These are phyloP conservation scores for Coprinellus aureogranulatus DNA, from an alignment of 768 basidiomycete genomes.

Conservation along the genomic window DNA sequence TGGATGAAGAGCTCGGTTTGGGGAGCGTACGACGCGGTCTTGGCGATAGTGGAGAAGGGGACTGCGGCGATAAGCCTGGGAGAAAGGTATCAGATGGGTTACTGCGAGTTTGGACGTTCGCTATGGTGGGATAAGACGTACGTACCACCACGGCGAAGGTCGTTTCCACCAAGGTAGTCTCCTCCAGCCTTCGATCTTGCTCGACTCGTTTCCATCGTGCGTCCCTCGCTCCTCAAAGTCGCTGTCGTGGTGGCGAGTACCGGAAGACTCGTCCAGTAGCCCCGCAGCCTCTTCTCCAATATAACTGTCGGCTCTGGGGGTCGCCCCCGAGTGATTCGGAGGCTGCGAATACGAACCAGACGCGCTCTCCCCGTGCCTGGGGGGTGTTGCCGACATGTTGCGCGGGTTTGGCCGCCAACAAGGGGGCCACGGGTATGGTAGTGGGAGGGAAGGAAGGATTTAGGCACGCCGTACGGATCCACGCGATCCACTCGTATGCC, in stretches of 20 bases:
- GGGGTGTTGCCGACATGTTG: no score
- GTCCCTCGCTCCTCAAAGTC: no score
- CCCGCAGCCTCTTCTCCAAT: constrained; percentile 47
- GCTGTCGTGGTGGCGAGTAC: constrained; percentile 35
- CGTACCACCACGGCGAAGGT: constrained; percentile 73
- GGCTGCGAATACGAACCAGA: no score
- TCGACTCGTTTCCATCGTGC: no score
- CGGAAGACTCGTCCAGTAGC: constrained; percentile 43
- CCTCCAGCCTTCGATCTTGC: constrained; percentile 21
- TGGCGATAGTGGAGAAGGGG: constrained; percentile 55
- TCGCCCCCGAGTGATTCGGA: no score
- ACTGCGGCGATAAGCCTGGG: constrained; percentile 56
- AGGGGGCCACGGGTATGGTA: no score
- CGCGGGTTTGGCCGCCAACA: no score
- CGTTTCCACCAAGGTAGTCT: constrained; percentile 70
- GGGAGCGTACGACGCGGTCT: constrained; percentile 61
- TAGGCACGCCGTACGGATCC: no score
- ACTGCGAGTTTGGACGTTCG: background rate
- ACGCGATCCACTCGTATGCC: no score
- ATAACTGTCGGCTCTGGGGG: constrained; percentile 44
- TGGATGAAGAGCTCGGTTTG: constrained; percentile 72
- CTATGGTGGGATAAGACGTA: no score
- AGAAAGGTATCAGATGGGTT: constrained; percentile 5
- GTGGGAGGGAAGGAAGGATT: no score
- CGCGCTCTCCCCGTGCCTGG: no score